Base-by-base conservation (phyloP, 768 basidiomycete genomes). In the Hortiboletus flavorubellus region DNA sequence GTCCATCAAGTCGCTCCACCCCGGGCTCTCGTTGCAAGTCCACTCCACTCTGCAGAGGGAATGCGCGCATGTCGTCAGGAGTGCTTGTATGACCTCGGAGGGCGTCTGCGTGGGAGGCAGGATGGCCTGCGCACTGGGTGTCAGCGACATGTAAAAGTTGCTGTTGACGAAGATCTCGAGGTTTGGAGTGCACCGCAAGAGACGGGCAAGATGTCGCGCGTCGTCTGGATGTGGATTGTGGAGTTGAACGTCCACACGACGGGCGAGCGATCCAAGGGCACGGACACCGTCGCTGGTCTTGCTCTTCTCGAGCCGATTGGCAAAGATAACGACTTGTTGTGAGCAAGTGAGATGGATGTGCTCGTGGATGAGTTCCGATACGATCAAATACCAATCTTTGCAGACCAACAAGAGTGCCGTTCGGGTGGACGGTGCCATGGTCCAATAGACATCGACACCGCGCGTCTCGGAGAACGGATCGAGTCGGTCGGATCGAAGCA, bases 11-110 rank as follows among this genome's bases (percentile, higher is more conserved):
- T 79, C 76, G 21, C 62, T 51, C 63, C 74, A 78, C 0, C 69
- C 67, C 0, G 78, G 79, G 33, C 73, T 66, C 57, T 80, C 79
- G 9, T 75, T 75, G 21, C 74, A 71, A 8, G 67, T 73, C 77
- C 79, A 80, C 56, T 79, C 79, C 2, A 78, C 47, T 29, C 79
- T 71, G 42, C 69, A 72, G 12, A 80, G 66, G n/a, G 73, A 72
- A 30, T 59, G 56, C 3, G 68, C 62, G 30, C 72, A 74, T 10
- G 71, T 63, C 2, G 51, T 46, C 10, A 72, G 60, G 23, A 79
- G 61, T 0, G 71, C 70, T 35, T 64, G 61, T 15, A 77, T 62
- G 21, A 79, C 68, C 26, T 72, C 67, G 1, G 60, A 49, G 9
- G 72, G 70, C 0, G 72, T 73, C 43, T 65, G 66, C 16, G 49